Base-by-base conservation (phyloP, 1,139 yeast genomes). In the Candida neerlandica region DNA sequence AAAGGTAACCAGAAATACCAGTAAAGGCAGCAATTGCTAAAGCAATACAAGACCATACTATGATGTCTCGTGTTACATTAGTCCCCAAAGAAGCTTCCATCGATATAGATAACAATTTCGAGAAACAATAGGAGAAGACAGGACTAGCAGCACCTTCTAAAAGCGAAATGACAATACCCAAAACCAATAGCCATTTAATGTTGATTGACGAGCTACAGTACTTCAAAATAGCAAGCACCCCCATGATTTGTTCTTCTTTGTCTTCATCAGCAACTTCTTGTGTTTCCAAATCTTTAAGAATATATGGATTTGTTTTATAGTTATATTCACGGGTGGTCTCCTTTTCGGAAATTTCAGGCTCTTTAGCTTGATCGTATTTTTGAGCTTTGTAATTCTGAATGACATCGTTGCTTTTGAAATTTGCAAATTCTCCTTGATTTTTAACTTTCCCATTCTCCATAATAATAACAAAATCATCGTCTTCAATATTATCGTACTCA, bases 121-220 rank as follows among this genome's bases (percentile, higher is more conserved):
- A 82, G 55, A 92, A 84, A 39, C 87, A 80, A 60, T 67, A 91
- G 0, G 97, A 88, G 56, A 94, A 90, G 0, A 88, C 66, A 0
- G 99, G 98, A 52, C 82, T 84, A 1, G 81, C 66, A 0, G 77
- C 77, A 10, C 96, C 94, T 53, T 84, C 83, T 0, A 79, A 48
- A 0, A 84, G 56, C 0, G 92, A 73, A 4, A 77, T 57, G 0
- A 77, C 0, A 0, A 88, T 48, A 0, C 97, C 98, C 1, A 78
- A 1, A 1, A 63, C 26, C 1, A 87, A 60, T 1, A 73, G 44
- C 2, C 50, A 21, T 50, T 77, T 83, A 19, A 65, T 59, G 5
- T 65, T 65, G 5, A 72, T 68, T 0, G 71, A 64, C 3, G 49
- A 46, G 21, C 62, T 51, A 71, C 78, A 77, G 43, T 63, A 69